These are phyloP conservation scores for Chalara sp. DNA, from an alignment of 2,329 filamentous ascomycete genomes.

Conservation along the genomic window DNA sequence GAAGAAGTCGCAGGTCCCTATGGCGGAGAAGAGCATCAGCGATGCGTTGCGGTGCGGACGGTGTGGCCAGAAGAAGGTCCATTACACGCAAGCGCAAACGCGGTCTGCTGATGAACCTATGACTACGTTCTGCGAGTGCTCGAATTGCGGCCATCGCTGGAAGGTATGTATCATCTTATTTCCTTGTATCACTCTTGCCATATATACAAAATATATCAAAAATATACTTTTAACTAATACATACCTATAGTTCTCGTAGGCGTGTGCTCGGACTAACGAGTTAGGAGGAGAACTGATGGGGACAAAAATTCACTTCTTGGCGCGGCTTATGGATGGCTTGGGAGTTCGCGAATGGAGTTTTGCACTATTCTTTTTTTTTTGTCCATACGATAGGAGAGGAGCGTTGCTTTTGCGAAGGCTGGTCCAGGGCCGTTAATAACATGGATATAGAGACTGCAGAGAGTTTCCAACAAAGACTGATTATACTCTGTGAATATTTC, in stretches of 20 bases:
- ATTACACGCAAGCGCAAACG: slow-evolving; percentile 94
- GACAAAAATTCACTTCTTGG: slow-evolving; percentile 15
- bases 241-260: no score
- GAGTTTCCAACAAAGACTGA: no score
- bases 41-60: slow-evolving; percentile 83
- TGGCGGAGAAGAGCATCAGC: slow-evolving; percentile 85
- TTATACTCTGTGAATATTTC: no score
- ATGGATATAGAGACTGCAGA: no score
- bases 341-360: slow-evolving; percentile 13
- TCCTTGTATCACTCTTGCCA: no score
- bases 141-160: slow-evolving; percentile 63
- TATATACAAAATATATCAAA: no score
- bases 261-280: no score
- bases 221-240: neutral
- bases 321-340: slow-evolving; percentile 24
- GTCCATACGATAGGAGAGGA: no score
- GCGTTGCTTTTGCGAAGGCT: no score
- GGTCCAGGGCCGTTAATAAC: no score
- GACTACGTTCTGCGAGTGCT: slow-evolving; percentile 70
- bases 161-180: slow-evolving; percentile 46
- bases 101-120: slow-evolving; percentile 91
- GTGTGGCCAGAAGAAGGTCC: slow-evolving; percentile 90
- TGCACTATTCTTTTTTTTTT: neutral
- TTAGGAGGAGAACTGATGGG: no score
- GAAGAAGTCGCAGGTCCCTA: slow-evolving; percentile 92